Percentiles rank a stretch among this genome's conserved stretches.
These are phyloP conservation scores for Wallacemonas rigidus DNA, from an alignment of 208 protist species.

Conservation along the genomic window DNA sequence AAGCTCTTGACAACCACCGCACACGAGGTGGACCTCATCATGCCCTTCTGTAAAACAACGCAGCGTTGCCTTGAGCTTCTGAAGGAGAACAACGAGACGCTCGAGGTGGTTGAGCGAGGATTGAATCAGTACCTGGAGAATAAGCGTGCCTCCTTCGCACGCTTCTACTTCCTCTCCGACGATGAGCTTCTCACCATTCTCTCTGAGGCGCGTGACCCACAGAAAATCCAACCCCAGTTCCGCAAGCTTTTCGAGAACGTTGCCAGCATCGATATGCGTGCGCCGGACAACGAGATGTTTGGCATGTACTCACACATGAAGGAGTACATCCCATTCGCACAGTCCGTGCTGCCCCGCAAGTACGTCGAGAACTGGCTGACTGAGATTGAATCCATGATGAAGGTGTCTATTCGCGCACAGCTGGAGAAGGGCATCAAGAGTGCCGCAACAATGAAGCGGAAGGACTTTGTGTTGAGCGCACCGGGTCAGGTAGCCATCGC, in stretches of 20 bases:
- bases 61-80: constrained; percentile 87
- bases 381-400: constrained; percentile 96
- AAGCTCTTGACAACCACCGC: constrained; percentile 87
- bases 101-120: constrained; percentile 96
- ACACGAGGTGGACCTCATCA: constrained; percentile 72
- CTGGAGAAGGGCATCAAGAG: constrained; percentile 85
- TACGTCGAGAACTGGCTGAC: constrained; percentile 98
- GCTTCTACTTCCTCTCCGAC: constrained; percentile 94
- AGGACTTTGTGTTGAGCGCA: constrained; percentile 81
- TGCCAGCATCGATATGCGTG: constrained; percentile 88
- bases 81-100: constrained; percentile 91
- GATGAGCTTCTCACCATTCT: constrained; percentile 94
- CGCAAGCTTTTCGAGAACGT: constrained; percentile 97
- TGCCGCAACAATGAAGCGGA: constrained; percentile 64
- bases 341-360: constrained; percentile 93
- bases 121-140: constrained; percentile 97
- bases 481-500: constrained; percentile 93
- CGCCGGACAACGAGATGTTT: constrained; percentile 92
- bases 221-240: constrained; percentile 96
- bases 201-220: constrained; percentile 94
- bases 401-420: constrained; percentile 88
- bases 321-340: constrained; percentile 94
- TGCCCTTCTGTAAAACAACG: constrained; percentile 85
- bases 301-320: constrained; percentile 95
- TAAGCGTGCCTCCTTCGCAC: constrained; percentile 93